Conservation (phyloP, 805 yeast genomes). For the Saturnispora zaruensis region DNA sequence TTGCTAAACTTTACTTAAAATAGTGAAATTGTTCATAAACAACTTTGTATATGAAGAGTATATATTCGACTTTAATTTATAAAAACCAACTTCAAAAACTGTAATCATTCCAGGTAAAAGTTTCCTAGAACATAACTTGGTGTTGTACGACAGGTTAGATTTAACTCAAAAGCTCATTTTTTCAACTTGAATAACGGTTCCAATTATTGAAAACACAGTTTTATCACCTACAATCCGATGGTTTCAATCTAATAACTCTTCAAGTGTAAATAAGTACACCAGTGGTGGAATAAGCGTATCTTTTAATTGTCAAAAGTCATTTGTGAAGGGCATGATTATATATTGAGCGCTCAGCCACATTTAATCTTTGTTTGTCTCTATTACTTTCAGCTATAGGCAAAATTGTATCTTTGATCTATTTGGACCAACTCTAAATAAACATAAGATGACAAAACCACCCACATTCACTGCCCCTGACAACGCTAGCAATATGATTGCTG, state of each 20-base stretch:
- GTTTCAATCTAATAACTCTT: too few relatives aligned
- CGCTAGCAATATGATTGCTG: not conserved
- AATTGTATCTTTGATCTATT: not conserved
- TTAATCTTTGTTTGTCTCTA: not conserved
- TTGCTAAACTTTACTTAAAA: not conserved
- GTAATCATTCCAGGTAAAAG: not conserved
- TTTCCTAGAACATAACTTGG: not conserved
- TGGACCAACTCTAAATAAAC: too few relatives aligned
- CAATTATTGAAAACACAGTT: not conserved
- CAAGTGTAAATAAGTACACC: too few relatives aligned
- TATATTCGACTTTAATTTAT: not conserved
- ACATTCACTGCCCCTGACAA: not conserved
- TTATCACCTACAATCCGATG: too few relatives aligned
- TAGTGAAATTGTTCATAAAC: too few relatives aligned
- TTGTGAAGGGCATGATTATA: not conserved
- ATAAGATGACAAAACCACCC: not conserved
- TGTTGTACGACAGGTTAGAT: not conserved
- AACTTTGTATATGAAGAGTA: not conserved
- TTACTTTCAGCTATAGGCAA: not conserved
- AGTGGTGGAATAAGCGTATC: too few relatives aligned
- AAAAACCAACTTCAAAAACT: not conserved
- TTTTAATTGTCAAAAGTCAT: too few relatives aligned
- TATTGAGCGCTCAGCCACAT: not conserved
- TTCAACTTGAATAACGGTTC: too few relatives aligned
- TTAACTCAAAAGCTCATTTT: not conserved